phyloP scores from a whole-genome alignment of 2,329 filamentous ascomycete genomes.

The Fusarium graminum region DNA sequence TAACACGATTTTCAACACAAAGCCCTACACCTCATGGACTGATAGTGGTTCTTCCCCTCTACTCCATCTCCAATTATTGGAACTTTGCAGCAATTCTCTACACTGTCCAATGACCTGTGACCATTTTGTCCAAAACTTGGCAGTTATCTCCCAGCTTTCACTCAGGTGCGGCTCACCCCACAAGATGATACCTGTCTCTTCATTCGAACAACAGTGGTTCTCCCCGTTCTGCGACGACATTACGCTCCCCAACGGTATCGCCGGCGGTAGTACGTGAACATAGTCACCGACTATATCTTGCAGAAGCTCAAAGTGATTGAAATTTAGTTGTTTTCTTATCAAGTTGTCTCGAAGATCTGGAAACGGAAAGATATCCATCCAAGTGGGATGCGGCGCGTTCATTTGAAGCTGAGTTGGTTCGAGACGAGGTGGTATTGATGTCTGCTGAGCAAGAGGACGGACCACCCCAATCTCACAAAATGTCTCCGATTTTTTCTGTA shows the following conservation, averaged over 20 bases:
- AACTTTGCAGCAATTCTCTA: background rate
- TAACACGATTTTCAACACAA: no score
- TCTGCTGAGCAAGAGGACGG: background rate
- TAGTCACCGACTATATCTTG: constrained; percentile 20
- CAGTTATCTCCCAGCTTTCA: constrained; percentile 1
- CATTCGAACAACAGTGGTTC: background rate
- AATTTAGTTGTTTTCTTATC: constrained; percentile 16
- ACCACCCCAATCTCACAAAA: constrained; percentile 8
- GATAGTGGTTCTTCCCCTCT: background rate
- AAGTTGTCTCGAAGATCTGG: constrained; percentile 35
- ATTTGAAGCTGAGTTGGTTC: constrained; percentile 39
- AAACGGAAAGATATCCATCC: constrained; percentile 34
- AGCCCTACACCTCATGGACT: background rate
- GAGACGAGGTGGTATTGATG: constrained; percentile 20
- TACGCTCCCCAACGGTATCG: background rate
- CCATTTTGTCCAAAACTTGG: background rate
- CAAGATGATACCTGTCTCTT: constrained; percentile 15
- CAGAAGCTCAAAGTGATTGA: constrained; percentile 29
- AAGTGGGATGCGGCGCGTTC: constrained; percentile 29
- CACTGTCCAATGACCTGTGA: background rate
- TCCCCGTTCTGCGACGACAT: background rate
- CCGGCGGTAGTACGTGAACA: background rate
- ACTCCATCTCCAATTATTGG: background rate
- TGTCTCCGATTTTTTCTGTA: background rate
- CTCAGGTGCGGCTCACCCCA: constrained; percentile 20